Conservation (phyloP, 2,329 filamentous ascomycete species). For the Pyrenochaeta sp. region DNA sequence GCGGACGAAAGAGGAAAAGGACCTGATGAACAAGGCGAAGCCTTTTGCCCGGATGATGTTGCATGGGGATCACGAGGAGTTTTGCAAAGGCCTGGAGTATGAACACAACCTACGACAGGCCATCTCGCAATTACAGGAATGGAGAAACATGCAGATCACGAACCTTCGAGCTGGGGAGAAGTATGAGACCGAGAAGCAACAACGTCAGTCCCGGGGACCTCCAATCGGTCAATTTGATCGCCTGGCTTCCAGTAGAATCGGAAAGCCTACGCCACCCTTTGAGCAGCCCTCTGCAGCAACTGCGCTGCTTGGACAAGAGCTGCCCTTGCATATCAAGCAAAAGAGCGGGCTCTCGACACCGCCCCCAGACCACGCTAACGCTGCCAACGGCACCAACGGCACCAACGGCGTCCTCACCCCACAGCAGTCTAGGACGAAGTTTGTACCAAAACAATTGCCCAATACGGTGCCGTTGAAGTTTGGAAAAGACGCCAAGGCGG, state of each 20-base stretch:
- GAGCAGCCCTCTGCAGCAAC: slow-evolving; percentile 80
- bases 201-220: slow-evolving; percentile 70
- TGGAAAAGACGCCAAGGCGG: slow-evolving; percentile 78
- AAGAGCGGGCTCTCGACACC: slow-evolving; percentile 53
- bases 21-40: slow-evolving; percentile 90
- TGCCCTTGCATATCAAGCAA: slow-evolving; percentile 68
- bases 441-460: slow-evolving; percentile 65
- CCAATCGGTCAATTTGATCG: slow-evolving; percentile 86
- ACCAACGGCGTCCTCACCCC: slow-evolving; percentile 51
- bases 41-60: slow-evolving; percentile 98
- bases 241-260: slow-evolving; percentile 75
- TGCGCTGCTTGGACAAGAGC: slow-evolving; percentile 78
- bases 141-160: slow-evolving; percentile 84
- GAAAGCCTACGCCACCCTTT: slow-evolving; percentile 68
- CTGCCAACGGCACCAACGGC: slow-evolving; percentile 62
- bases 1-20: slow-evolving; percentile 92
- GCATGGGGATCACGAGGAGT: slow-evolving; percentile 84
- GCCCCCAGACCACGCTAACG: slow-evolving; percentile 43
- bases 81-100: slow-evolving; percentile 85
- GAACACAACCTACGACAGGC: slow-evolving; percentile 92
- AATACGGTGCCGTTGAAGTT: slow-evolving; percentile 72
- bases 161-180: slow-evolving; percentile 88
- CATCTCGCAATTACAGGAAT: slow-evolving; percentile 90
- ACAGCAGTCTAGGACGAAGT: slow-evolving; percentile 55
- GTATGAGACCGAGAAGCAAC: slow-evolving; percentile 87